These are phyloP conservation scores for Nemania sp. DNA, from an alignment of 2,329 filamentous ascomycete genomes.

Conservation along the genomic window DNA sequence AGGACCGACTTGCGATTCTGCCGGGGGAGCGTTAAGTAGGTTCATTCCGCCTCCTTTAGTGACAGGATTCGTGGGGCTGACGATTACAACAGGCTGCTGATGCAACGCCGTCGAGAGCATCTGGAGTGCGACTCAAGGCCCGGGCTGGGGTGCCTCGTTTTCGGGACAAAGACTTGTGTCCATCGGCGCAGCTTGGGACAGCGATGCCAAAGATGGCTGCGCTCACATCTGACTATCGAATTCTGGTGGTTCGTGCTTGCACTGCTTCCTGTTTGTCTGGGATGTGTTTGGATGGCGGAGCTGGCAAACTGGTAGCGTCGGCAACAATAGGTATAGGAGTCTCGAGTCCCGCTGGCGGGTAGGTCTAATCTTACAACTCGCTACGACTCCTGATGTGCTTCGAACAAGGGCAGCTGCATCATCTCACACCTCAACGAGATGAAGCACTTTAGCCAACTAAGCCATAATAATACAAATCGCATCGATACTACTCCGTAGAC, in stretches of 20 bases:
- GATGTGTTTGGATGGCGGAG: slow-evolving; percentile 31
- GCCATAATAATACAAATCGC: too few species aligned
- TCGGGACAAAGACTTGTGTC: slow-evolving; percentile 52
- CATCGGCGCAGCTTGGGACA: slow-evolving; percentile 49
- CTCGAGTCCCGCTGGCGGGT: too few species aligned
- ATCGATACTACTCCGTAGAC: too few species aligned
- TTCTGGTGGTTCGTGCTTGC: slow-evolving; percentile 54
- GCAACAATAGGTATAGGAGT: too few species aligned
- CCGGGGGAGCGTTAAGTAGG: slow-evolving; percentile 59
- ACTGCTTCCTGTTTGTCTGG: slow-evolving; percentile 45
- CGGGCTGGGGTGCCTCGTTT: slow-evolving; percentile 59
- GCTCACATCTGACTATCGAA: slow-evolving; percentile 49
- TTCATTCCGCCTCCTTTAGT: background rate
- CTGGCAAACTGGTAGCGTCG: slow-evolving; percentile 18
- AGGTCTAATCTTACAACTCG: too few species aligned
- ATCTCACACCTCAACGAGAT: too few species aligned
- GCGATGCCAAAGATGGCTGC: slow-evolving; percentile 52
- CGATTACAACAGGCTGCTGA: slow-evolving; percentile 53
- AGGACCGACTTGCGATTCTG: slow-evolving; percentile 64
- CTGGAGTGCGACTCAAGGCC: slow-evolving; percentile 62
- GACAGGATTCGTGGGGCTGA: background rate
- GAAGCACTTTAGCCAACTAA: too few species aligned
- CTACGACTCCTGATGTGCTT: too few species aligned
- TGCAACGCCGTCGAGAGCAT: slow-evolving; percentile 62
- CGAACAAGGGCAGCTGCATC: too few species aligned